phyloP scores from a whole-genome alignment of 2,329 filamentous ascomycete genomes.

The Epichloe glyceriae region DNA sequence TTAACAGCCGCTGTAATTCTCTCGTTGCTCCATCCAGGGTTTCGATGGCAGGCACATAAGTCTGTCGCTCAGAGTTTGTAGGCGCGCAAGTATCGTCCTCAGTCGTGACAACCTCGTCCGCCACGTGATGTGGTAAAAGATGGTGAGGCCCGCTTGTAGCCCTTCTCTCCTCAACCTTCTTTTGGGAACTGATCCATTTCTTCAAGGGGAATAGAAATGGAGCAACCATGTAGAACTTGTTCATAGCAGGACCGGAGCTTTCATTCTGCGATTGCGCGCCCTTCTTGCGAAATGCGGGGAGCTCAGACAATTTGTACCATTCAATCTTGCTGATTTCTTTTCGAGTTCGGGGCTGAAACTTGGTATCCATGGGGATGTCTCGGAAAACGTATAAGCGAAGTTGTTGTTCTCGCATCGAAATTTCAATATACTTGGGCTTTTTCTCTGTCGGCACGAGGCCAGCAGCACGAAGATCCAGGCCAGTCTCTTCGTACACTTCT shows the following conservation, averaged over 20 bases:
- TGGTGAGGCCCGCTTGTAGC: constrained; percentile 27
- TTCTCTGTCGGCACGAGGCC: constrained; percentile 62
- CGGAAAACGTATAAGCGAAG: constrained; percentile 87
- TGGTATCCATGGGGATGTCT: constrained; percentile 71
- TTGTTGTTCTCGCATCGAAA: constrained; percentile 85
- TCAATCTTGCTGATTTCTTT: constrained; percentile 97
- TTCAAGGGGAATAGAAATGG: constrained; percentile 78
- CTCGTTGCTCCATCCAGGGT: constrained; percentile 37
- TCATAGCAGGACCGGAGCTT: constrained; percentile 46
- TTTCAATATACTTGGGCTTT: constrained; percentile 70
- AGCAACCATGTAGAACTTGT: constrained; percentile 97
- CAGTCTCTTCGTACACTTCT: constrained; percentile 94
- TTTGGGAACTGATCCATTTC: constrained; percentile 82
- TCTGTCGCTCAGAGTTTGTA: constrained; percentile 20
- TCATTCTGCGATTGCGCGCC: constrained; percentile 44
- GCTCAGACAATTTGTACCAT: constrained; percentile 83
- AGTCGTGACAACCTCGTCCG: constrained; percentile 44
- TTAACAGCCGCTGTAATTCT: constrained; percentile 42
- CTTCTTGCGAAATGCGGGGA: constrained; percentile 71
- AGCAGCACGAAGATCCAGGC: constrained; percentile 65
- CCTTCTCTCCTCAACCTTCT: constrained; percentile 51
- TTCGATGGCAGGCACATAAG: constrained; percentile 27
- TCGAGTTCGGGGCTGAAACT: constrained; percentile 79
- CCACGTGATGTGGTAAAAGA: constrained; percentile 25
- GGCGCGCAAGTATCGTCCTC: constrained; percentile 47